Conservation (phyloP, 2,329 filamentous ascomycete genomes). For the Davidsoniella eucalypti region DNA sequence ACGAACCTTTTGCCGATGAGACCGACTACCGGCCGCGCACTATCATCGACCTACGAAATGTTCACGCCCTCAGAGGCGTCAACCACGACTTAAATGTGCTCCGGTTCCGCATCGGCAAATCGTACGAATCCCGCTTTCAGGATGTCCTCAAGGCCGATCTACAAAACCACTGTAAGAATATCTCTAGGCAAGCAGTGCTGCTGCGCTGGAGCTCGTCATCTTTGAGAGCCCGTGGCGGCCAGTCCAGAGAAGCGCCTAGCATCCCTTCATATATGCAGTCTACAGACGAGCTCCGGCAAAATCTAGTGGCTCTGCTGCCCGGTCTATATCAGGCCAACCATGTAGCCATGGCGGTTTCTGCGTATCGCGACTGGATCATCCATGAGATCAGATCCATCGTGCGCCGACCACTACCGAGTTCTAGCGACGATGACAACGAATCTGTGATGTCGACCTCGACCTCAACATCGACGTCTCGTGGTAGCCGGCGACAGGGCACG, state of each 20-base stretch:
- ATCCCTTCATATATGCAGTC: slow-evolving; percentile 67
- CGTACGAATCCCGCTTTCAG: slow-evolving; percentile 69
- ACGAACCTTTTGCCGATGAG: slow-evolving; percentile 20
- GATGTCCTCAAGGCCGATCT: slow-evolving; percentile 64
- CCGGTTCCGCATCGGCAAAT: slow-evolving; percentile 67
- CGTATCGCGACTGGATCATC: slow-evolving; percentile 68
- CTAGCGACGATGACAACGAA: slow-evolving; percentile 83
- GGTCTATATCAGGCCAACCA: slow-evolving; percentile 72
- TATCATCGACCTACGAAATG: slow-evolving; percentile 9
- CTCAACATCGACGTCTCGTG: slow-evolving; percentile 21
- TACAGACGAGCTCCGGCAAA: slow-evolving; percentile 51
- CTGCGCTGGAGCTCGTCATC: slow-evolving; percentile 72
- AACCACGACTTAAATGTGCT: slow-evolving; percentile 61
- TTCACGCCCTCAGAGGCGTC: slow-evolving; percentile 28
- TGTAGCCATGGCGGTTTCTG: slow-evolving; percentile 62
- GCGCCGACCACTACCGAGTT: slow-evolving; percentile 71
- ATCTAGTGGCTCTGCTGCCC: slow-evolving; percentile 53
- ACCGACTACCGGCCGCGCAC: slow-evolving; percentile 41
- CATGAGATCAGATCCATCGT: slow-evolving; percentile 79
- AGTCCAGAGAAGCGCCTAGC: slow-evolving; percentile 47
- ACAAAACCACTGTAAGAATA: slow-evolving; percentile 58
- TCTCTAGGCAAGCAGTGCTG: slow-evolving; percentile 57
- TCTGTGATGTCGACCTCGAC: slow-evolving; percentile 80
- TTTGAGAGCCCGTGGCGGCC: slow-evolving; percentile 50
- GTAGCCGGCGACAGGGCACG: slow-evolving; percentile 24